phyloP scores from a whole-genome alignment of 257 asterid species.

The Nyctanthes arbortristis region DNA sequence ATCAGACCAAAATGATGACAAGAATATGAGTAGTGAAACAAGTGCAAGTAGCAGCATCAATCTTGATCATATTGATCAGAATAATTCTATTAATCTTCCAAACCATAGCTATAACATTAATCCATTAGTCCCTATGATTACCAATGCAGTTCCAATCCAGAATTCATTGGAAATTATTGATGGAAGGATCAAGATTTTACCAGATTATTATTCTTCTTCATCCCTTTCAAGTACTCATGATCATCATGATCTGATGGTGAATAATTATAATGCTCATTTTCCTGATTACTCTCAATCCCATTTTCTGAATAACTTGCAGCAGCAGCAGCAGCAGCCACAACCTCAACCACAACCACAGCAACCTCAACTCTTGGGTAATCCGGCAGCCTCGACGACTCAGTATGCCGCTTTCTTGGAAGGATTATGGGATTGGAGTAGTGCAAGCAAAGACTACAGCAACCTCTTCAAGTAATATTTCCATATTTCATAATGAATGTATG shows the following conservation, averaged over 20 bases:
- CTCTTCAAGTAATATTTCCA: constrained; percentile 20
- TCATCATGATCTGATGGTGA: too few relatives aligned
- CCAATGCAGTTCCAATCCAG: background rate
- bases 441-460: background rate
- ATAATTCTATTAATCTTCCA: background rate
- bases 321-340: background rate
- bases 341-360: background rate
- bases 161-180: background rate
- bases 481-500: too few relatives aligned
- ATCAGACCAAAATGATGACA: background rate
- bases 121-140: background rate
- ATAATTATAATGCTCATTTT: background rate
- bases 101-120: background rate
- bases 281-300: background rate
- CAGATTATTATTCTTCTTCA: background rate
- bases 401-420: constrained; percentile 6
- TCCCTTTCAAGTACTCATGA: background rate
- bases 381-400: background rate
- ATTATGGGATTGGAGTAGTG: constrained; percentile 8
- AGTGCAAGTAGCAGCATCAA: constrained; percentile 7
- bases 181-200: background rate
- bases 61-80: too few relatives aligned
- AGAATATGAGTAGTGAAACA: constrained; percentile 13
- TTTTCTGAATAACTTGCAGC: background rate
- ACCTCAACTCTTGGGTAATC: too few relatives aligned